Percentiles rank a stretch among this genome's conserved stretches.
These are phyloP conservation scores for Cephalotrichum gorgonifer DNA, from an alignment of 2,329 filamentous ascomycete species.

Conservation along the genomic window DNA sequence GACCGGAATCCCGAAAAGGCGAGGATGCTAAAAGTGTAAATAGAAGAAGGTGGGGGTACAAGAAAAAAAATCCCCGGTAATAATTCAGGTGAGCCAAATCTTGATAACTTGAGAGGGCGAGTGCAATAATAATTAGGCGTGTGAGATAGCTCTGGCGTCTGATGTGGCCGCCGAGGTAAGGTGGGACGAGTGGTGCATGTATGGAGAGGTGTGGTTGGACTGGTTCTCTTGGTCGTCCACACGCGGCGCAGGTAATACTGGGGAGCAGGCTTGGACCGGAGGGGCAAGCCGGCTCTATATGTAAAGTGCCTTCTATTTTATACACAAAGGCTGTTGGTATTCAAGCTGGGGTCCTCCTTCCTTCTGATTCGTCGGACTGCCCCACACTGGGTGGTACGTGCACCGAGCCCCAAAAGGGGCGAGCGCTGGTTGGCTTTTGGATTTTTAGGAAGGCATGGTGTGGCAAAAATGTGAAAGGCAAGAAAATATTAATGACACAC, in stretches of 20 bases:
- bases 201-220: constrained; percentile 4
- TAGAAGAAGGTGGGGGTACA: not conserved
- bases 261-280: constrained; percentile 13
- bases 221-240: not conserved
- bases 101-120: not conserved
- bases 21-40: not conserved
- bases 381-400: constrained; percentile 3
- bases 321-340: constrained; percentile 21
- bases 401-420: not conserved
- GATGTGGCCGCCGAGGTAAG: constrained; percentile 3
- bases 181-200: constrained; percentile 8
- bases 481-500: not conserved
- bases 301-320: constrained; percentile 33
- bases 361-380: constrained; percentile 1
- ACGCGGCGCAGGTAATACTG: constrained; percentile 4
- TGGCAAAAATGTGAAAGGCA: not conserved
- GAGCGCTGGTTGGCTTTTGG: not conserved
- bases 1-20: not conserved
- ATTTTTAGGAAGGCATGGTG: not conserved
- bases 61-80: not conserved
- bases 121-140: not conserved
- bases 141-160: not conserved
- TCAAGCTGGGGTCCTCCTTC: not conserved
- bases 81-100: not conserved
- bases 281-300: constrained; percentile 33